Percentiles rank a stretch among this genome's conserved stretches.
These are phyloP conservation scores for Metschnikowia baotianmanensis DNA, from an alignment of 805 yeast species.

Conservation along the genomic window DNA sequence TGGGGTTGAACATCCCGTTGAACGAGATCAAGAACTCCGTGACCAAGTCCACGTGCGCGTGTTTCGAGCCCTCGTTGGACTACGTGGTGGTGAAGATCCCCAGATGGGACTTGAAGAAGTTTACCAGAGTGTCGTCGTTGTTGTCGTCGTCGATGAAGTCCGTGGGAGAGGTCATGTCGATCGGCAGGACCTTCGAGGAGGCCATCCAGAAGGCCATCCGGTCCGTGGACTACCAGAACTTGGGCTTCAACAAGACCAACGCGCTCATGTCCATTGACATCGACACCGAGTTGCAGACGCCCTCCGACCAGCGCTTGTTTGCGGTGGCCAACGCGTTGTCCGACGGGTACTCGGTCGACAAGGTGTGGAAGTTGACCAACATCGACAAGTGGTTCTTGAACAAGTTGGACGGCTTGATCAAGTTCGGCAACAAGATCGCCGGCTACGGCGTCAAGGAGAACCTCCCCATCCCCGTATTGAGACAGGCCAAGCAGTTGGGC, in stretches of 20 bases:
- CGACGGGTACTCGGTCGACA: conserved; percentile 86
- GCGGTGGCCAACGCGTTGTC: conserved; percentile 94
- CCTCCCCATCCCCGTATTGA: conserved; percentile 60
- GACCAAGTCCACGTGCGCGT: conserved; percentile 90
- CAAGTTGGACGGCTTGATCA: conserved; percentile 74
- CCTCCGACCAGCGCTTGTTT: conserved; percentile 95
- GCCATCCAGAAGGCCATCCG: conserved; percentile 97
- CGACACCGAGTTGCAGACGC: conserved; percentile 90
- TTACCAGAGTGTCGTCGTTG: conserved; percentile 84
- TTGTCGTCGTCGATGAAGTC: conserved; percentile 95
- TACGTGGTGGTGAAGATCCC: conserved; percentile 97
- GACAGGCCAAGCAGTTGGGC: conserved; percentile 93
- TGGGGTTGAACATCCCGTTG: conserved; percentile 89
- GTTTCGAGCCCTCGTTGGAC: conserved; percentile 96
- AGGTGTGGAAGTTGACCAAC: conserved; percentile 85
- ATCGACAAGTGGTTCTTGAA: conserved; percentile 96
- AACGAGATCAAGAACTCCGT: conserved; percentile 91
- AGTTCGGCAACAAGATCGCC: conserved; percentile 62
- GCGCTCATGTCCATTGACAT: conserved; percentile 90
- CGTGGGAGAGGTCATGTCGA: conserved; percentile 98
- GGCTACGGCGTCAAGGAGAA: conserved; percentile 56
- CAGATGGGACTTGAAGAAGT: conserved; percentile 97
- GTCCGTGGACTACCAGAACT: conserved; percentile 91
- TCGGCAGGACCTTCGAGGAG: conserved; percentile 96
- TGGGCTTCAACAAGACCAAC: conserved; percentile 85